Evolutionary conservation across 2,329 filamentous ascomycete species (phyloP).

Genomic region (Boeremia exigua): DNA sequence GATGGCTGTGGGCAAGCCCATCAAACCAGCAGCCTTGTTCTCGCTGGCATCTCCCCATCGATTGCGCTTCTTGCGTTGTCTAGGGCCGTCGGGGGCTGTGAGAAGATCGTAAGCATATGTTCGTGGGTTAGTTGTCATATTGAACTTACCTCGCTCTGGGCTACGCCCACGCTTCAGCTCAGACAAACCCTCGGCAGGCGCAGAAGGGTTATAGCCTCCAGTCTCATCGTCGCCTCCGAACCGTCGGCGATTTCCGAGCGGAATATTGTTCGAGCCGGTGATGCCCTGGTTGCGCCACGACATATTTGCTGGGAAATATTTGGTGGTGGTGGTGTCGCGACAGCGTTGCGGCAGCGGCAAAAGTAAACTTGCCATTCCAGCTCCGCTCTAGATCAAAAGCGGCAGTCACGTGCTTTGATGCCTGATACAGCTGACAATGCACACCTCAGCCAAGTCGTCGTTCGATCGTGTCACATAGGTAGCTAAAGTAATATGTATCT

Average conservation of each 20-base stretch:
- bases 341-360: slow-evolving; percentile 10
- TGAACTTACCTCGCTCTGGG: slow-evolving; percentile 74
- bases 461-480: too few relatives aligned
- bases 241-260: slow-evolving; percentile 81
- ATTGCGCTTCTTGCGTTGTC: slow-evolving; percentile 96
- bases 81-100: slow-evolving; percentile 70
- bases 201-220: slow-evolving; percentile 53
- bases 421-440: too few relatives aligned
- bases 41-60: slow-evolving; percentile 97
- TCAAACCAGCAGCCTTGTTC: slow-evolving; percentile 97
- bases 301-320: slow-evolving; percentile 52
- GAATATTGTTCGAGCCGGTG: slow-evolving; percentile 98
- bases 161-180: slow-evolving; percentile 88
- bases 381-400: not conserved
- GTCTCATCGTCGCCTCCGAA: slow-evolving; percentile 69
- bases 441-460: not conserved
- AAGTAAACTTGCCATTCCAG: slow-evolving; percentile 3
- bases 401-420: slow-evolving; percentile 3
- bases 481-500: too few relatives aligned
- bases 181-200: slow-evolving; percentile 52
- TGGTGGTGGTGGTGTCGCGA: slow-evolving; percentile 20
- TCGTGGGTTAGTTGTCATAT: not conserved
- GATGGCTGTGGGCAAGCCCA: slow-evolving; percentile 96
- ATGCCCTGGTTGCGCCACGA: slow-evolving; percentile 77
- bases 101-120: slow-evolving; percentile 19